Base-by-base conservation (phyloP, 805 yeast genomes). In the Wickerhamiella allomyrinae region DNA sequence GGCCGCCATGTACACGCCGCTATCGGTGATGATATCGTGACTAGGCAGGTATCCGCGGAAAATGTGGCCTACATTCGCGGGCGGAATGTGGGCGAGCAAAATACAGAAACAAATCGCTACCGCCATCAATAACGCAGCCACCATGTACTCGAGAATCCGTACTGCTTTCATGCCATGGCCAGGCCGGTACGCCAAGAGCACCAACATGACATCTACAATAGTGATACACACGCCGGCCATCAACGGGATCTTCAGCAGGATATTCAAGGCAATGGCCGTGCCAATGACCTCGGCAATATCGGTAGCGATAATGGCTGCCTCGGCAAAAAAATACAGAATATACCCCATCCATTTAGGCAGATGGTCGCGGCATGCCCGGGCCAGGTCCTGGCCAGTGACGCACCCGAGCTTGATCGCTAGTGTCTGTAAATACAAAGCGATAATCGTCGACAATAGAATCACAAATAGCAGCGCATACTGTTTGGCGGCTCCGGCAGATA, bases 271-370 rank as follows among this genome's bases (percentile, higher is more conserved):
- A 44, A 89, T 85, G 3, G 97, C 96, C 3, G 95, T 84, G n/a
- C 98, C 98, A 20, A 91, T 89, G 27, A 89, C 95, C 58, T 89
- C 97, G 1, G 98, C 96, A 49, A 91, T 71, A 62, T 89, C 98
- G 0, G 97, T 89, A 2, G 96, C 95, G 34, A 89, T 77, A 45
- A 89, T 89, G 17, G 97, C 94, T 15, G 79, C 63, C 55, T 89
- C 97, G 0, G 96, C 93, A 47, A 87, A 68, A 2, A 77, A 57
- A 58, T 89, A 87, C 20, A 86, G 62, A 23, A 70, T 53, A 29
- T 57, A 44, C 25, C 61, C 49, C 24, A 81, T 53, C 46, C 69
- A 69, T 42, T 62, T 66, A 2, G 87, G 79, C 34, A 87, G 63
- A 59, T 86, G 83, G 38, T 71, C 73, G 38, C 84, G 70, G 62